Base-by-base conservation (phyloP, 2,329 filamentous ascomycete species). In the Gaeumannomyces sp. region DNA sequence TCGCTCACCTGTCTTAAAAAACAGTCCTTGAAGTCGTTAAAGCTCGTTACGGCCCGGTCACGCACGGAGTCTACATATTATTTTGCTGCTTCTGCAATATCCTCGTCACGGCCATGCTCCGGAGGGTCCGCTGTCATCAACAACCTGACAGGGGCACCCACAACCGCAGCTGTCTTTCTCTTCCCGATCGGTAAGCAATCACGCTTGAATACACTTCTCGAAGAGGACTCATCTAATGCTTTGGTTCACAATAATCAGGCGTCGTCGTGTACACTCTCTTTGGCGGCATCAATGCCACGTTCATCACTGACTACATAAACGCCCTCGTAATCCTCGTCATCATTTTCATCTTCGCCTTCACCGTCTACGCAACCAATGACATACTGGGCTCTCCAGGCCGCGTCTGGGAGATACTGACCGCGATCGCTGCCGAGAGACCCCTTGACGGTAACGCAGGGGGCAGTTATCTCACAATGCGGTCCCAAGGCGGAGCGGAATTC, bases 81-180 rank as follows among this genome's bases (percentile, higher is more conserved):
- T 96, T 96, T 69, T 92, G 90, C 35, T 78, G 95, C n/a, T 88
- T 91, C 76, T 96, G 92, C 53, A 93, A 95, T 71, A 90, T 96
- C 58, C 82, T 96, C 5, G 93, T 97, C 45, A 94, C 92, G 1
- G 87, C 92, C 61, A 96, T 96, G 92, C 79, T 97, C 62, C 27
- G 93, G 93, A 66, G 93, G 92, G 57, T 87, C 88, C 13, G 90
- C 90, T 6, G 92, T 94, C 0, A 84, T 91, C 68, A 84, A 79
- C 57, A 83, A 88, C 16, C 77, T 93, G 62, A 92, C 89, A 1
- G 91, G 90, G 33, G 87, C 93, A 74, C 84, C 85, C 38, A 92
- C 90, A 16, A 87, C 89, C 13, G 93, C 93, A 1, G 93, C 91
- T 65, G 95, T 91, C 73, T 96, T 93, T 77, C 79, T 96, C 58